Conservation (phyloP, 352 stramenopile species). For the Pythium scleroteichum region DNA sequence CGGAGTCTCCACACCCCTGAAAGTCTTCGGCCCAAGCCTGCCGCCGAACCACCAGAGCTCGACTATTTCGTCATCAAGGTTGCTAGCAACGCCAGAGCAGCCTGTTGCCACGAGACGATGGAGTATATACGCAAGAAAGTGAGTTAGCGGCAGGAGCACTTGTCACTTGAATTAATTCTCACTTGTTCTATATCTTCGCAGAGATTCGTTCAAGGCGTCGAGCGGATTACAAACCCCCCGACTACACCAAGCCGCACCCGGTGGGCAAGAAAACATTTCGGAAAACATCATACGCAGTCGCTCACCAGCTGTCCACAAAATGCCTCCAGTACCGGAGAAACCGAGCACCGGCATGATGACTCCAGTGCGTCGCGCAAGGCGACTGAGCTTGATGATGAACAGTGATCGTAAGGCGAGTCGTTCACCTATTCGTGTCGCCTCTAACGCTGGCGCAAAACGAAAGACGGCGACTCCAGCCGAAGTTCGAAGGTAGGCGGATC, state of each 20-base stretch:
- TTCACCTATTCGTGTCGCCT: constrained; percentile 9
- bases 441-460: constrained; percentile 22
- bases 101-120: constrained; percentile 50
- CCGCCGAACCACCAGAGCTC: constrained; percentile 37
- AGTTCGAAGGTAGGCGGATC: constrained; percentile 65
- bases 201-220: constrained; percentile 17
- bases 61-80: constrained; percentile 37
- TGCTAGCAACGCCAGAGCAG: constrained; percentile 39
- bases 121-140: constrained; percentile 74
- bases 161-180: background rate
- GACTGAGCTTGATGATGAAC: constrained; percentile 31
- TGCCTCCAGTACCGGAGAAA: constrained; percentile 40
- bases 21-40: background rate
- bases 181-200: constrained; percentile 5
- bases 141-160: constrained; percentile 13
- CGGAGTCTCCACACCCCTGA: constrained; percentile 1
- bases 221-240: constrained; percentile 6
- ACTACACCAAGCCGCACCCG: background rate
- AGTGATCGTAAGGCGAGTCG: constrained; percentile 18
- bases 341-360: constrained; percentile 27
- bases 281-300: constrained; percentile 72
- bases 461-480: constrained; percentile 34
- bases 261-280: constrained; percentile 74
- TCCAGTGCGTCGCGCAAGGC: constrained; percentile 31
- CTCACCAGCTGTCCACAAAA: constrained; percentile 26